A percentile compares a stretch with the other conserved stretches of the same genome.
phyloP scores from a whole-genome alignment of 495 filamentous ascomycete genomes.

The Penicillium alfredii region DNA sequence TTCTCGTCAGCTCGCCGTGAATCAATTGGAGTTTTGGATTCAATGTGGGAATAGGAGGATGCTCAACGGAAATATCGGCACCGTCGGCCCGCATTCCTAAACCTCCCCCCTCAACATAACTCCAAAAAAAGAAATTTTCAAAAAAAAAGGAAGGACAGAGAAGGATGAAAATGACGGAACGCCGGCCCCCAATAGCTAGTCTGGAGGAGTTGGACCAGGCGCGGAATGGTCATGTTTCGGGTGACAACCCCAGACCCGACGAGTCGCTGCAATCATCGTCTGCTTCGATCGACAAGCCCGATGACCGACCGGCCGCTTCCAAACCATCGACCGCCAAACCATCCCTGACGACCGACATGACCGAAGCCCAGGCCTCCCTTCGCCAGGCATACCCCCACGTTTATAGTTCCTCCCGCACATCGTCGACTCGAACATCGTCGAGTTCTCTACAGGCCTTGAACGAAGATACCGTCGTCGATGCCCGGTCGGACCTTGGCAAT shows the following conservation, averaged over 20 bases:
- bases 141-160: not conserved
- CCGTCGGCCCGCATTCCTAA: too few relatives aligned
- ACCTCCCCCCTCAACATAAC: too few relatives aligned
- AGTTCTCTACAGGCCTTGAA: constrained; percentile 44
- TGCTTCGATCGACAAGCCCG: constrained; percentile 20
- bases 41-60: too few relatives aligned
- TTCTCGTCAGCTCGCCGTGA: constrained; percentile 27
- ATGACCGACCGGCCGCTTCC: constrained; percentile 17
- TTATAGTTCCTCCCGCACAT: constrained; percentile 33
- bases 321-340: constrained; percentile 28
- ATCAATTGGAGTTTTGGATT: too few relatives aligned
- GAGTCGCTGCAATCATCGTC: constrained; percentile 21
- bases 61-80: constrained; percentile 23
- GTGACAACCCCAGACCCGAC: constrained; percentile 17
- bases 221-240: constrained; percentile 23
- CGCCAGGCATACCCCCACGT: constrained; percentile 38
- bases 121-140: not conserved
- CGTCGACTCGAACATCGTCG: constrained; percentile 41
- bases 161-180: constrained; percentile 30
- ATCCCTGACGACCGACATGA: constrained; percentile 17
- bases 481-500: constrained; percentile 30
- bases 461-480: constrained; percentile 40
- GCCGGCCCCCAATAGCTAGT: constrained; percentile 26
- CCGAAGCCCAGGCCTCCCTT: constrained; percentile 31
- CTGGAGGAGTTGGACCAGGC: constrained; percentile 27